Evolutionary conservation across 306 rosid species (phyloP).

Genomic region (Albizia julibrissin): DNA sequence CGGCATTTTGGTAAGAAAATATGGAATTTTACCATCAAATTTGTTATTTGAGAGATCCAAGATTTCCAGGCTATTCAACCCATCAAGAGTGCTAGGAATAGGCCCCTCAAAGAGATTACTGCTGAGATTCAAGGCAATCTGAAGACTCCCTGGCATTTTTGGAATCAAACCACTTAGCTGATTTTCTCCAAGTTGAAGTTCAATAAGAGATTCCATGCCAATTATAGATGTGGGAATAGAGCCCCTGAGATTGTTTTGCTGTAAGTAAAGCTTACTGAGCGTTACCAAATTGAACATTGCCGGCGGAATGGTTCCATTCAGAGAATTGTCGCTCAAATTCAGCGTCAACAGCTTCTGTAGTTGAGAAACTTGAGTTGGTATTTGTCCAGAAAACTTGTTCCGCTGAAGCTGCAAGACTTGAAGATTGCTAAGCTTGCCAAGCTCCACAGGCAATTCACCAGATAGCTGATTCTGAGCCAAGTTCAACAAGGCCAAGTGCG

Average conservation of each 20-base stretch:
- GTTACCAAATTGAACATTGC: constrained; percentile 35
- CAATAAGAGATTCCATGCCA: constrained; percentile 39
- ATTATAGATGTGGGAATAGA: constrained; percentile 47
- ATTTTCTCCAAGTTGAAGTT: constrained; percentile 76
- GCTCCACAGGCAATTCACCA: constrained; percentile 53
- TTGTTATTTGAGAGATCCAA: constrained; percentile 83
- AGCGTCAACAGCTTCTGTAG: constrained; percentile 38
- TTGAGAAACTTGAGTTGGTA: constrained; percentile 50
- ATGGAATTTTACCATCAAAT: constrained; percentile 61
- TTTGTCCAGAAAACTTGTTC: constrained; percentile 56
- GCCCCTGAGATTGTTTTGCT: constrained; percentile 59
- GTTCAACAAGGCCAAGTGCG: constrained; percentile 57
- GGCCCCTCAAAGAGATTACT: constrained; percentile 58
- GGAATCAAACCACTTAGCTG: constrained; percentile 60
- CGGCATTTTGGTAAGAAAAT: constrained; percentile 10
- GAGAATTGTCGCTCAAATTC: constrained; percentile 71
- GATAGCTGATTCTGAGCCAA: constrained; percentile 57
- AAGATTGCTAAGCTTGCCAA: constrained; percentile 57
- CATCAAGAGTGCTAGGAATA: constrained; percentile 46
- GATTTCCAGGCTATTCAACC: constrained; percentile 45
- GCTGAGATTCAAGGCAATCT: constrained; percentile 78
- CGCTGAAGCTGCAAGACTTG: constrained; percentile 64
- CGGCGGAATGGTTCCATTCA: constrained; percentile 62
- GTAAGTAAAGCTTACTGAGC: constrained; percentile 53
- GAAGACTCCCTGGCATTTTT: constrained; percentile 53